These are phyloP conservation scores for Middelhovenomyces tepae DNA, from an alignment of 805 yeast species.

Conservation along the genomic window DNA sequence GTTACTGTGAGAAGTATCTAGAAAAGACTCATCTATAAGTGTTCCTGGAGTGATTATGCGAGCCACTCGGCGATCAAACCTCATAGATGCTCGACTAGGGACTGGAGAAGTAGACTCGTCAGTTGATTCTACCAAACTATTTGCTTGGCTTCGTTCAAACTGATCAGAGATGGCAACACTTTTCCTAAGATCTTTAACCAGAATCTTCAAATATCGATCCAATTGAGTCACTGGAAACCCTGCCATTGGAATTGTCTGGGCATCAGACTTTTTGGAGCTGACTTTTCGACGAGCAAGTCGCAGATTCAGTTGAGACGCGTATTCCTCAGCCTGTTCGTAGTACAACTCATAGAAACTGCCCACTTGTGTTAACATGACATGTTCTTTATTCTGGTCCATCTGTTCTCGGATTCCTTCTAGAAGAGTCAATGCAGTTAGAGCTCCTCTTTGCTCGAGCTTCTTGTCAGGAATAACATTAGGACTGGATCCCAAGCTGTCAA, in stretches of 20 bases:
- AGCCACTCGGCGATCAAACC: conserved; percentile 58
- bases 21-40: conserved; percentile 72
- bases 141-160: conserved; percentile 35
- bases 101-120: conserved; percentile 20
- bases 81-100: conserved; percentile 27
- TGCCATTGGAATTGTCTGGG: conserved; percentile 65
- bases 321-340: conserved; percentile 74
- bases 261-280: conserved; percentile 15
- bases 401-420: conserved; percentile 1
- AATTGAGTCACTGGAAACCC: conserved; percentile 78
- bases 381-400: conserved; percentile 40
- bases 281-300: conserved; percentile 43
- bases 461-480: no score
- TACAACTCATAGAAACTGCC: conserved; percentile 80
- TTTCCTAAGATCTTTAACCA: conserved; percentile 60
- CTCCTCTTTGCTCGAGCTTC: no score
- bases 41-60: conserved; percentile 91
- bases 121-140: conserved; percentile 12
- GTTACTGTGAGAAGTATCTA: conserved; percentile 65
- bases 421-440: conserved; percentile 1
- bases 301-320: conserved; percentile 62
- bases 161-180: conserved; percentile 72
- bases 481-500: no score
- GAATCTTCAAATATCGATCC: conserved; percentile 60
- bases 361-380: conserved; percentile 67